Evolutionary conservation across 768 basidiomycete genomes (phyloP).

Genomic region (Peribolospora baueri): DNA sequence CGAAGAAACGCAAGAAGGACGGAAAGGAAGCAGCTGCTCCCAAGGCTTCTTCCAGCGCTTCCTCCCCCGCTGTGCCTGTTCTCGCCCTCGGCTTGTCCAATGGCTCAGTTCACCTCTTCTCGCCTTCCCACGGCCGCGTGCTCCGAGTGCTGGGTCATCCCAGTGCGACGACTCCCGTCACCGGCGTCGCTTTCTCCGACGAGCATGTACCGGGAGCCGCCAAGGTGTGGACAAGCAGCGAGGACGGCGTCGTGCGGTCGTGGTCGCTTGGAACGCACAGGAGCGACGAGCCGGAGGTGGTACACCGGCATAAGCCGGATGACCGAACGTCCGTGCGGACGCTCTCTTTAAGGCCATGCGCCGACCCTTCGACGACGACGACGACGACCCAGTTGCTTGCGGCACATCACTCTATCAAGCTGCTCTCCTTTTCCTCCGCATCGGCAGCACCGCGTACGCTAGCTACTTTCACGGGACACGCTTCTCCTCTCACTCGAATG

Average conservation of each 20-base stretch:
- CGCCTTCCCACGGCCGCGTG: background rate
- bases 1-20: no score
- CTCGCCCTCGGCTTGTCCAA: conserved; percentile 9
- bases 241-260: conserved; percentile 7
- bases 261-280: conserved; percentile 3
- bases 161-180: conserved; percentile 5
- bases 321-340: background rate
- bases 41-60: no score
- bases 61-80: background rate
- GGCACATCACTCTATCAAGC: conserved; percentile 8
- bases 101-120: conserved; percentile 7
- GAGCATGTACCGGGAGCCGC: background rate
- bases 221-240: conserved; percentile 9
- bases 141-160: conserved; percentile 4
- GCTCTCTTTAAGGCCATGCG: background rate
- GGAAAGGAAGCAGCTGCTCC: no score
- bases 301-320: background rate
- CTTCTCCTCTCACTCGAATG: no score
- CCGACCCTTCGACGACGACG: background rate
- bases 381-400: conserved; percentile 1
- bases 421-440: background rate
- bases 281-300: background rate
- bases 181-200: conserved; percentile 6
- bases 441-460: no score
- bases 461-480: no score